A percentile compares a stretch with the other conserved stretches of the same genome.
Conservation (phyloP, 331 rosid genomes). For the Acacia pycnantha region DNA sequence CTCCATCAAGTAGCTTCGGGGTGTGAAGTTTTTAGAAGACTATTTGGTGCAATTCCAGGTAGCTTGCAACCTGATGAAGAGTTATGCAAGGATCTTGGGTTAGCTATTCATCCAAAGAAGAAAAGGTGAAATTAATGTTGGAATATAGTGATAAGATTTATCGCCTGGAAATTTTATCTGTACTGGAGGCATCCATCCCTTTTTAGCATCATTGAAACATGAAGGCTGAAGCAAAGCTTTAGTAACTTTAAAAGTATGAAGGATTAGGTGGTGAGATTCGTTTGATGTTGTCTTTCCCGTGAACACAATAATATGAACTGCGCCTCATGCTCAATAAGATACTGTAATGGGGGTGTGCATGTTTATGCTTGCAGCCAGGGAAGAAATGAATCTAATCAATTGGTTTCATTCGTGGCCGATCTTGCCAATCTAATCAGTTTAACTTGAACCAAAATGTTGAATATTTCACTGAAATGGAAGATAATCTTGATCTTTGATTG, state of each 20-base stretch:
- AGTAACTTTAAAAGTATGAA: neutral
- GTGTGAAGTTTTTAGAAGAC: conserved; percentile 62
- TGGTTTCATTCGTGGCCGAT: neutral
- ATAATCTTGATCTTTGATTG: no score
- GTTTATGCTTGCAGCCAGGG: neutral
- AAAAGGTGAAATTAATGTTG: conserved; percentile 31
- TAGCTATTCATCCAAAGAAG: conserved; percentile 35
- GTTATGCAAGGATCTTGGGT: conserved; percentile 73
- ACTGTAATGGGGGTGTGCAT: neutral
- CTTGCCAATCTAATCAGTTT: neutral
- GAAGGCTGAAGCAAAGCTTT: neutral
- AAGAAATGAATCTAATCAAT: neutral
- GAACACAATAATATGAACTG: neutral
- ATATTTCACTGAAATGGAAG: no score
- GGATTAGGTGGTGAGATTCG: neutral
- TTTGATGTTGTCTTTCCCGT: no score
- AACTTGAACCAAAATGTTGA: no score
- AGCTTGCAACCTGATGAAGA: conserved; percentile 86
- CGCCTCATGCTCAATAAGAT: neutral
- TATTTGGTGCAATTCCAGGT: conserved; percentile 84
- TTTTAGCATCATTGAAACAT: no score
- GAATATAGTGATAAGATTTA: conserved; percentile 6
- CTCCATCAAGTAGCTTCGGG: conserved; percentile 70
- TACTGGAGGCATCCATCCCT: neutral
- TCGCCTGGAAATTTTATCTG: neutral